A percentile compares a stretch with the other conserved stretches of the same genome.
Evolutionary conservation across 2,329 filamentous ascomycete genomes (phyloP).

Genomic region (Calonectria pauciramosa): DNA sequence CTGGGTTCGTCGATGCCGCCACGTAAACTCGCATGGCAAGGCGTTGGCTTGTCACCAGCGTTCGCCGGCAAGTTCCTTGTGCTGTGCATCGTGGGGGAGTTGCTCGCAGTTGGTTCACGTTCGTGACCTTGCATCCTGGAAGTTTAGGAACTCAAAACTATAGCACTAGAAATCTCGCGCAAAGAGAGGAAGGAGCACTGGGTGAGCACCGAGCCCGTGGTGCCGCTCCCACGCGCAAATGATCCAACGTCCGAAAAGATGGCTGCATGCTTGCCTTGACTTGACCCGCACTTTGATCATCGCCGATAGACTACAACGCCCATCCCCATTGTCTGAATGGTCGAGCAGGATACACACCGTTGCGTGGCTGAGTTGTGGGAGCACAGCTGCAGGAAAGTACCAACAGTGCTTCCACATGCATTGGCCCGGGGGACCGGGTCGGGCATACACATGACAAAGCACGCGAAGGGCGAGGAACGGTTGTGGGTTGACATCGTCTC

Average conservation of each 20-base stretch:
- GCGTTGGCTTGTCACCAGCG: constrained; percentile 1
- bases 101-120: constrained; percentile 3
- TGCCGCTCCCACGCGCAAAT: background rate
- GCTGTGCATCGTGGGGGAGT: background rate
- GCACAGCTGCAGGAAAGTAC: background rate
- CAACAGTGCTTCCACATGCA: background rate
- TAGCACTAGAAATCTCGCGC: background rate
- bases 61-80: background rate
- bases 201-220: background rate
- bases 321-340: background rate
- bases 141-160: background rate
- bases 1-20: background rate
- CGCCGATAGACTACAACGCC: background rate
- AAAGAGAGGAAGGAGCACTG: background rate
- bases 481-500: background rate
- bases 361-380: constrained; percentile 1
- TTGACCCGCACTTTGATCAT: constrained; percentile 12
- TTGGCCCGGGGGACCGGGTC: background rate
- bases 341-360: constrained; percentile 5
- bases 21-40: constrained; percentile 1
- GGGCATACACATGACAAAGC: background rate
- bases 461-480: background rate
- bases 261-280: constrained; percentile 13
- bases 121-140: constrained; percentile 6
- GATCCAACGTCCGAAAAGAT: background rate